Evolutionary conservation across 768 basidiomycete genomes (phyloP).

Genomic region (Gloeopeniophorella convolvens): DNA sequence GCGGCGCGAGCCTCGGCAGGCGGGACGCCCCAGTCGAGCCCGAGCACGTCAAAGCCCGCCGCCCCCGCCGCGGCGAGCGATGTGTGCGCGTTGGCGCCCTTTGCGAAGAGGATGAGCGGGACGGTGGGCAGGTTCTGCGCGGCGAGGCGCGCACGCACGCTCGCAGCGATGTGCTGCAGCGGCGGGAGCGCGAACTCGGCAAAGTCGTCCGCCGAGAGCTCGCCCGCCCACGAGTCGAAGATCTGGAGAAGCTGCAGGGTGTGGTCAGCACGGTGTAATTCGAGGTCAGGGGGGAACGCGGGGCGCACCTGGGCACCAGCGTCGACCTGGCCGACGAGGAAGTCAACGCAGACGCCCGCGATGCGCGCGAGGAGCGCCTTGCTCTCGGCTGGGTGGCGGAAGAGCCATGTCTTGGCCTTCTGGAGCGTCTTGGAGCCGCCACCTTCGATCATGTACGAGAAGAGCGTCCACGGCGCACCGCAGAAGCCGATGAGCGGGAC

Average conservation of each 20-base stretch:
- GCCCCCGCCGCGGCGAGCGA: conserved; percentile 44
- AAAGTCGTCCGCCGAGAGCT: conserved; percentile 87
- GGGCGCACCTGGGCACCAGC: conserved; percentile 91
- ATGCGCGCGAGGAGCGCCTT: conserved; percentile 70
- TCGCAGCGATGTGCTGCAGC: conserved; percentile 60
- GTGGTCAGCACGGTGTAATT: neutral
- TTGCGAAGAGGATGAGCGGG: conserved; percentile 91
- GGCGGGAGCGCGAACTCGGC: conserved; percentile 76
- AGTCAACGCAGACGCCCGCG: conserved; percentile 86
- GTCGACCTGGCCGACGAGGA: conserved; percentile 85
- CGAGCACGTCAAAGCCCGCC: conserved; percentile 79
- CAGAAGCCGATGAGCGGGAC: conserved; percentile 97
- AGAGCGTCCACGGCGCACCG: conserved; percentile 97
- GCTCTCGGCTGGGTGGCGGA: conserved; percentile 81
- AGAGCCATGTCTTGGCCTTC: conserved; percentile 92
- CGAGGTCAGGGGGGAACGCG: neutral
- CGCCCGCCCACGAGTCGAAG: conserved; percentile 95
- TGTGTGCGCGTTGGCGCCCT: conserved; percentile 80
- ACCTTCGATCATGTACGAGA: conserved; percentile 98
- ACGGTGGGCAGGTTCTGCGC: conserved; percentile 48
- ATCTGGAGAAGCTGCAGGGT: conserved; percentile 77
- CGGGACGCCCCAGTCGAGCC: conserved; percentile 88
- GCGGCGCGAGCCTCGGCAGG: conserved; percentile 60
- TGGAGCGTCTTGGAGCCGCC: conserved; percentile 87
- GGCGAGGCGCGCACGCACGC: conserved; percentile 55